These are phyloP conservation scores for Carallia brachiata DNA, from an alignment of 345 rosid species.

Conservation along the genomic window DNA sequence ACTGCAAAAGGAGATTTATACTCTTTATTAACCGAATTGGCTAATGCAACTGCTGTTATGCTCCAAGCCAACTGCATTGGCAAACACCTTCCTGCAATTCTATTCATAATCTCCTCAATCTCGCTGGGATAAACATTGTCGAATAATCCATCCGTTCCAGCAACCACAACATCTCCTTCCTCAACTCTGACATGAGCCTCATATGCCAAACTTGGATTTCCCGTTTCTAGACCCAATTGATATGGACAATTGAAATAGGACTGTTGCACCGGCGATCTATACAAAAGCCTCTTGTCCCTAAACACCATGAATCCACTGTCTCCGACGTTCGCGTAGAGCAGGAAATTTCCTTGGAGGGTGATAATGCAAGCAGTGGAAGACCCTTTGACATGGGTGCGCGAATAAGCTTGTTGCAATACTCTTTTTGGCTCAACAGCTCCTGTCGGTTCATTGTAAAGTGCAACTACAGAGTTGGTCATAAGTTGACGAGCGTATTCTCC, in stretches of 20 bases:
- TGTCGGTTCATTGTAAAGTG: background rate
- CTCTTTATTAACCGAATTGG: background rate
- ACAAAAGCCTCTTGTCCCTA: background rate
- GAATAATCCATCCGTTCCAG: slow-evolving; percentile 28
- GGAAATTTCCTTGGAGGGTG: background rate
- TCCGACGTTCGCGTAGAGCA: slow-evolving; percentile 21
- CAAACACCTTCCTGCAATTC: background rate
- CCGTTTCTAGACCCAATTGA: slow-evolving; percentile 1
- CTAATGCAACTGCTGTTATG: background rate
- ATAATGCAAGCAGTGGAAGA: slow-evolving; percentile 27
- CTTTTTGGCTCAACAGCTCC: background rate
- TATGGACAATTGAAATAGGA: slow-evolving; percentile 17
- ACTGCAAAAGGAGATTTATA: slow-evolving; percentile 14
- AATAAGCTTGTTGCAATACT: slow-evolving; percentile 15
- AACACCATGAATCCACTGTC: slow-evolving; percentile 32
- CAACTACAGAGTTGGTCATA: slow-evolving; percentile 1
- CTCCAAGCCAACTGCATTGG: background rate
- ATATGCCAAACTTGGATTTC: background rate
- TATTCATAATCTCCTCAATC: slow-evolving; percentile 8
- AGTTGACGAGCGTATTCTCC: slow-evolving; percentile 22
- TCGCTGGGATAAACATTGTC: slow-evolving; percentile 23
- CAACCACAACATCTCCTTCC: slow-evolving; percentile 24
- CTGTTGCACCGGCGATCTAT: slow-evolving; percentile 16
- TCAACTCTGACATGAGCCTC: slow-evolving; percentile 1
- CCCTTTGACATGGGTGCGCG: slow-evolving; percentile 6